A percentile compares a stretch with the other conserved stretches of the same genome.
These are phyloP conservation scores for Onygenales sp. DNA, from an alignment of 2,329 filamentous ascomycete species.

Conservation along the genomic window DNA sequence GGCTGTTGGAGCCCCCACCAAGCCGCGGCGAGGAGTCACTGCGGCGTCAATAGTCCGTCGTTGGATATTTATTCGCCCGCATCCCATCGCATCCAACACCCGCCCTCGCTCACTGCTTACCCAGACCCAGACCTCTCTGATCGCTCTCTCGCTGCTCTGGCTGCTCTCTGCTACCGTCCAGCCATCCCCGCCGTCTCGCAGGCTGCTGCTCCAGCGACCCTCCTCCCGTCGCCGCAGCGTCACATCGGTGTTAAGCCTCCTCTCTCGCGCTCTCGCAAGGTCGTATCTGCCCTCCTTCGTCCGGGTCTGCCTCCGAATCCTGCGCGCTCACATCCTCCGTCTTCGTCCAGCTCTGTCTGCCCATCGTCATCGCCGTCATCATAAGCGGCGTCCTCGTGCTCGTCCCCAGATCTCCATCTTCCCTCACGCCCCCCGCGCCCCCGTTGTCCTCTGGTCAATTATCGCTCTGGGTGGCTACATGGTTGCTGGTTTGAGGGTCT, in stretches of 20 bases:
- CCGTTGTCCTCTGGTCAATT: background rate
- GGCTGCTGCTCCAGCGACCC: background rate
- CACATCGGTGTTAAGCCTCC: slow-evolving; percentile 11
- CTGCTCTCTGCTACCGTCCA: background rate
- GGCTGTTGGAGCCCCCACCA: background rate
- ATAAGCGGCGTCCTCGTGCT: background rate
- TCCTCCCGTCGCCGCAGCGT: slow-evolving; percentile 9
- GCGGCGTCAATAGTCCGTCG: no score
- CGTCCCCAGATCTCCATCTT: background rate
- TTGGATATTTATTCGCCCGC: no score
- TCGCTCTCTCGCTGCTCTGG: background rate
- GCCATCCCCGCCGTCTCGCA: background rate
- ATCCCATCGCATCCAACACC: no score
- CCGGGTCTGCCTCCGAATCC: background rate
- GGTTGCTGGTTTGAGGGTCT: background rate
- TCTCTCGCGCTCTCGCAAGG: slow-evolving; percentile 7
- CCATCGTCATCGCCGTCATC: background rate
- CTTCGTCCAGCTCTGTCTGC: background rate
- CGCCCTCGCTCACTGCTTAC: no score
- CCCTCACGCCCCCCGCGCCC: background rate
- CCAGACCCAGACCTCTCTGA: background rate
- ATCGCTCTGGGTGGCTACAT: background rate
- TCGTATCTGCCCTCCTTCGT: slow-evolving; percentile 9
- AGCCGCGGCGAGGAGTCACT: no score
- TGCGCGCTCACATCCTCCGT: background rate